Percentiles rank a stretch among this genome's conserved stretches.
Evolutionary conservation across 495 filamentous ascomycete species (phyloP).

Genomic region (Hypoxylon trugodes): DNA sequence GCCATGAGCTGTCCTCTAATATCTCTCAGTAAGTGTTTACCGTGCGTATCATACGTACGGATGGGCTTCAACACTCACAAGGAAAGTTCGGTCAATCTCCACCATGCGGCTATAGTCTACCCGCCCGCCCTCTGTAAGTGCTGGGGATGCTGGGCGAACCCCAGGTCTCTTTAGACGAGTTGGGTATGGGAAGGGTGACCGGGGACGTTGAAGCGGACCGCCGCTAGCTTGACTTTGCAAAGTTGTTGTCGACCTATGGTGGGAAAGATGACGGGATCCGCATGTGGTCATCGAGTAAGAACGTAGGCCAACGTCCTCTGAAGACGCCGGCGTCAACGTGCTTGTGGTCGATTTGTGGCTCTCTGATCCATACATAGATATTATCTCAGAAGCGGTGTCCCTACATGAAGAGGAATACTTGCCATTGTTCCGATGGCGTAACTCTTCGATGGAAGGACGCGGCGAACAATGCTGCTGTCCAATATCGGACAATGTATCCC

Average conservation of each 20-base stretch:
- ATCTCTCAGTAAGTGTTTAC: constrained; percentile 14
- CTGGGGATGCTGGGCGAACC: constrained; percentile 70
- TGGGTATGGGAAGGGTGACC: constrained; percentile 70
- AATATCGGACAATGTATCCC: constrained; percentile 31
- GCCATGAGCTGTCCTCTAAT: constrained; percentile 53
- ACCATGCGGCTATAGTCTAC: constrained; percentile 61
- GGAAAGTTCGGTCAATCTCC: constrained; percentile 56
- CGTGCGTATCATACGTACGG: constrained; percentile 1
- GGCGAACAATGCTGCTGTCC: constrained; percentile 39
- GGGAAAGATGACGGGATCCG: constrained; percentile 58
- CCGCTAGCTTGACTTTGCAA: constrained; percentile 51
- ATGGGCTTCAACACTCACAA: constrained; percentile 44
- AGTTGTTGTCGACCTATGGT: constrained; percentile 62
- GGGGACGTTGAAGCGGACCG: constrained; percentile 58
- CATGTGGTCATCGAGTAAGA: constrained; percentile 69
- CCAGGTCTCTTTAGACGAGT: constrained; percentile 70
- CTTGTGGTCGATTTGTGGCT: constrained; percentile 53
- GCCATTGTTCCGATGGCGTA: constrained; percentile 44
- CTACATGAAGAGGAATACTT: constrained; percentile 52
- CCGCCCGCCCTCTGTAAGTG: constrained; percentile 59
- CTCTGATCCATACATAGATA: constrained; percentile 58
- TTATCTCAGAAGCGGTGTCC: constrained; percentile 54
- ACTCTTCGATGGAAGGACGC: constrained; percentile 44
- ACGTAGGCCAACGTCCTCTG: constrained; percentile 53
- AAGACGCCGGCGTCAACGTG: constrained; percentile 48